Evolutionary conservation across 2,329 filamentous ascomycete genomes (phyloP), one percentile per base, ranked within the genome.

Genomic region (Trematosphaeria pertusa): DNA sequence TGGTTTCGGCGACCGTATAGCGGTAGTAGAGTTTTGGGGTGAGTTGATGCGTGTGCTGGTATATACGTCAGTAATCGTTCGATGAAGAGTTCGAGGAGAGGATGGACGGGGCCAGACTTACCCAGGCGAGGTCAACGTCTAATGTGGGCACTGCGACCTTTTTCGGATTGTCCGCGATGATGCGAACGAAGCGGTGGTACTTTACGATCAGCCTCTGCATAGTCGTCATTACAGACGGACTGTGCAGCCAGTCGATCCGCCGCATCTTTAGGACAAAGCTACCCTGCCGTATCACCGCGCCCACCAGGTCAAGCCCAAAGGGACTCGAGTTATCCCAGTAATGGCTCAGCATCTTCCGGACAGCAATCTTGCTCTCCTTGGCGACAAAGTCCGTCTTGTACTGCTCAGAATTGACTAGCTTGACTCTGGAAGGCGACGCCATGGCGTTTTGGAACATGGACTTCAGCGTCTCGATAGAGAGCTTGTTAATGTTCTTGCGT

Each of bases 241-340:
- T 88, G 67, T 89, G 88, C 1, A 92, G 74, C 89, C 88, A 93
- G 70, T 91, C 87, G 36, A 92, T 83, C 55, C 81, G 78, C 56
- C 82, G 78, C 88, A 93, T 92, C 73, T 93, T 89, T 48, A 85
- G 82, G 2, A 84, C 73, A 56, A 89, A 36, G 80, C 44, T 75
- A 14, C 83, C 81, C 62, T 90, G 87, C 0, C 87, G 77, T 56
- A 87, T 75, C 2, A 88, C 83, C 0, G 86, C 87, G 1, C 84
- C 83, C 4, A 78, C 74, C 1, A 89, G 81, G 49, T 89, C 85
- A 0, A 89, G 74, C 0, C 82, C 81, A 51, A 89, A 88, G 0
- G 77, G 74, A 1, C 81, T 82, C n/a, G 73, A 75, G 61, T 89
- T 89, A 17, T 83, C 79, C 85, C 86, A 88, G 62, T 89, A 90